Percentiles rank a stretch among this genome's conserved stretches.
These are phyloP conservation scores for Protea cynaroides DNA, from an alignment of 164 flowering plant genomes.

Conservation along the genomic window DNA sequence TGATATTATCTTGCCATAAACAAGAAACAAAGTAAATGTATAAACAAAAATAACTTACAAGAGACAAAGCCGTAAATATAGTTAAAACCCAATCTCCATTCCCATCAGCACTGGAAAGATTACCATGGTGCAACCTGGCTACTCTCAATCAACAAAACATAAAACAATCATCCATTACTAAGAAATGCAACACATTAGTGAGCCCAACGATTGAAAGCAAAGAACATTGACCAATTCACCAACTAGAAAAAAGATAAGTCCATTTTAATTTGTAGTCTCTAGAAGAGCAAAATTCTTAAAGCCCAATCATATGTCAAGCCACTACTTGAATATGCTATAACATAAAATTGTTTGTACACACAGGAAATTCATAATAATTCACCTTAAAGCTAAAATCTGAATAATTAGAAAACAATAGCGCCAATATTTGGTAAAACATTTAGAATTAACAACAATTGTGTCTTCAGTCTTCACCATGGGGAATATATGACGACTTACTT, in stretches of 20 bases:
- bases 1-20: neutral
- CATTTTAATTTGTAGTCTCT: neutral
- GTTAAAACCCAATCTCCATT: constrained; percentile 98
- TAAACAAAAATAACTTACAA: constrained; percentile 40
- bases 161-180: neutral
- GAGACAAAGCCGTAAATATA: constrained; percentile 76
- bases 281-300: too few species aligned
- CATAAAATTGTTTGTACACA: too few species aligned
- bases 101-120: constrained; percentile 82
- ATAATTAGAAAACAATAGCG: too few species aligned
- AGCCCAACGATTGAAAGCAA: neutral
- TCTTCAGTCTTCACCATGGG: too few species aligned
- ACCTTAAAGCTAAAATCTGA: too few species aligned
- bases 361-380: too few species aligned
- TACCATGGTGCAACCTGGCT: constrained; percentile 88
- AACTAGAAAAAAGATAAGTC: neutral
- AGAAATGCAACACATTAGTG: neutral
- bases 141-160: constrained; percentile 3
- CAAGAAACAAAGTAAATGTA: constrained; percentile 1
- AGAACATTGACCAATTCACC: neutral
- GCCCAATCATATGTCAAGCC: too few species aligned
- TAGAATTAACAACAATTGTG: too few species aligned
- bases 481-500: too few species aligned
- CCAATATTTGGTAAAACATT: too few species aligned
- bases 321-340: too few species aligned